These are phyloP conservation scores for Agaricus subrufescens DNA, from an alignment of 768 basidiomycete species.

Conservation along the genomic window DNA sequence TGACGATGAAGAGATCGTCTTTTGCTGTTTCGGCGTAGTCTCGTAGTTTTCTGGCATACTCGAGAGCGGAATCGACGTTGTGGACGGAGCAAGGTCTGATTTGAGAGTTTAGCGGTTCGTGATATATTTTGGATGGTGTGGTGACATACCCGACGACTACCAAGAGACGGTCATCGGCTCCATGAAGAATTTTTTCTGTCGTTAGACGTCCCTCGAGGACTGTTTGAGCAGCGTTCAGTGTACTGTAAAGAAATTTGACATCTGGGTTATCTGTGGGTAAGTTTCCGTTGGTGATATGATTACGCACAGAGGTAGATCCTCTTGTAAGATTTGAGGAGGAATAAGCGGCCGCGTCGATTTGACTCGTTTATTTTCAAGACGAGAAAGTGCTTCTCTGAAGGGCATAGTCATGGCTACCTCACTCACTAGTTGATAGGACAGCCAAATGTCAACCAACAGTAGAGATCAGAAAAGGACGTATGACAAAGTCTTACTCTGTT, in stretches of 20 bases:
- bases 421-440: slow-evolving; percentile 27
- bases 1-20: slow-evolving; percentile 89
- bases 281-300: background rate
- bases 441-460: background rate
- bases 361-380: slow-evolving; percentile 85
- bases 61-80: slow-evolving; percentile 78
- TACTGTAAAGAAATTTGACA: slow-evolving; percentile 34
- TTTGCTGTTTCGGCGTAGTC: slow-evolving; percentile 76
- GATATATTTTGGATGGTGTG: background rate
- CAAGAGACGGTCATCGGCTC: slow-evolving; percentile 87
- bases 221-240: slow-evolving; percentile 78
- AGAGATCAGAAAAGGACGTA: background rate
- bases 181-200: slow-evolving; percentile 74
- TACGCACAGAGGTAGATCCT: slow-evolving; percentile 82
- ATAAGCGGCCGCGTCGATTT: slow-evolving; percentile 85
- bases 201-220: slow-evolving; percentile 80
- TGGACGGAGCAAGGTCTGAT: slow-evolving; percentile 91
- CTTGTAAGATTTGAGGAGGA: slow-evolving; percentile 91
- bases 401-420: slow-evolving; percentile 64
- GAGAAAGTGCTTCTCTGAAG: slow-evolving; percentile 73
- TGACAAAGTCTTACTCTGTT: background rate
- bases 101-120: background rate
- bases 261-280: background rate
- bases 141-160: slow-evolving; percentile 80
- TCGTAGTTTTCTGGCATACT: slow-evolving; percentile 78